Conservation (phyloP, 208 protist genomes). For the Trypanosoma mega region DNA sequence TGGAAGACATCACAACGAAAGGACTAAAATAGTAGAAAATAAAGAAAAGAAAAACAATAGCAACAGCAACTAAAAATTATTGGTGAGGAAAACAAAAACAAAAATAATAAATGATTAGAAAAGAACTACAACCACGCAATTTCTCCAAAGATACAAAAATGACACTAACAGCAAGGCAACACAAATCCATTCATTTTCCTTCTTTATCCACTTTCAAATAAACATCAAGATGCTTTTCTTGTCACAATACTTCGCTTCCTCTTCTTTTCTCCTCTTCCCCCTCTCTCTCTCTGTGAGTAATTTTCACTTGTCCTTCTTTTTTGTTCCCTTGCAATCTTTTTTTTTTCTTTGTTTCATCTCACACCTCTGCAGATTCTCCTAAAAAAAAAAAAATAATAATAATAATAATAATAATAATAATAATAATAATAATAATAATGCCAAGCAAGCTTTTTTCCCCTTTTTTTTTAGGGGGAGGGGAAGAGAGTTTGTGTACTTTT, state of each 20-base stretch:
- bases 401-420: slow-evolving; percentile 8
- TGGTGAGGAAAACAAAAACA: background rate
- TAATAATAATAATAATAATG: background rate
- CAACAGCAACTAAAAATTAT: slow-evolving; percentile 21
- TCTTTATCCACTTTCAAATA: too few relatives aligned
- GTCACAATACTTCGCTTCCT: background rate
- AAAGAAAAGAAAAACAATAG: slow-evolving; percentile 21
- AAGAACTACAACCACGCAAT: too few relatives aligned
- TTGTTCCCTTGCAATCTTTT: too few relatives aligned
- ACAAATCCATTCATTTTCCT: too few relatives aligned
- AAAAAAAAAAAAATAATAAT: slow-evolving; percentile 20
- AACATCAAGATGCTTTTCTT: too few relatives aligned
- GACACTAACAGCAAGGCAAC: too few relatives aligned
- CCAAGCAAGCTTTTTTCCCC: background rate
- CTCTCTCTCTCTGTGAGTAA: background rate
- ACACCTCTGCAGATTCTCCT: too few relatives aligned
- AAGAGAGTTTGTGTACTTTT: too few relatives aligned
- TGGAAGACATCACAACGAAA: slow-evolving; percentile 21
- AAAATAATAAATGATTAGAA: background rate
- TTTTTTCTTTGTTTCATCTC: too few relatives aligned
- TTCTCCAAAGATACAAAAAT: too few relatives aligned
- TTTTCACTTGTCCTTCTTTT: too few relatives aligned
- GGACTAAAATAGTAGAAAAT: slow-evolving; percentile 14
- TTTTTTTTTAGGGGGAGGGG: slow-evolving; percentile 6
- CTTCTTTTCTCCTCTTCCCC: background rate